These are phyloP conservation scores for Solanum rostratum DNA, from an alignment of 257 asterid species.

Conservation along the genomic window DNA sequence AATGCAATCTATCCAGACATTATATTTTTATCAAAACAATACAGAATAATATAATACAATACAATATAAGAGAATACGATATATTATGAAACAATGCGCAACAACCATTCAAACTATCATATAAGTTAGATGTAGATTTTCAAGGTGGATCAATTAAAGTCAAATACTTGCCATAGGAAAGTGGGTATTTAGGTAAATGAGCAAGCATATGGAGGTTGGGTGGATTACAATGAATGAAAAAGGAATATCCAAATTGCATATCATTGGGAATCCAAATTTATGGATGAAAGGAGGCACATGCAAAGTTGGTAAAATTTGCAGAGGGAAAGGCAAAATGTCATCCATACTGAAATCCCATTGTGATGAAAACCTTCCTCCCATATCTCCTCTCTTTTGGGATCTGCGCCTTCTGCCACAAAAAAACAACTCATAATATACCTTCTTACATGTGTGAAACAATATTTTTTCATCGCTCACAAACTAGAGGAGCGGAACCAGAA, in stretches of 20 bases:
- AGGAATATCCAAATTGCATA: background rate
- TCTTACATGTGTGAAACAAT: background rate
- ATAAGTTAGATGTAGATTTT: too few relatives aligned
- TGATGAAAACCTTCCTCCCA: background rate
- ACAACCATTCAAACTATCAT: too few relatives aligned
- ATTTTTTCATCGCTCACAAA: too few relatives aligned
- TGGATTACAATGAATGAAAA: background rate
- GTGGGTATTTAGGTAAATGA: background rate
- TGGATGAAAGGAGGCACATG: background rate
- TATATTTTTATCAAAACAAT: too few relatives aligned
- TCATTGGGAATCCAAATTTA: constrained; percentile 3
- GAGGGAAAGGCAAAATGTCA: background rate
- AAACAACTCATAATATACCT: background rate
- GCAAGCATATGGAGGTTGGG: background rate
- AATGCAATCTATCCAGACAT: too few relatives aligned
- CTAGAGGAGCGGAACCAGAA: background rate
- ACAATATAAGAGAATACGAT: too few relatives aligned
- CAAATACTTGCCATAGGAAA: too few relatives aligned
- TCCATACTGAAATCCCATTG: background rate
- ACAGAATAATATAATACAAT: too few relatives aligned
- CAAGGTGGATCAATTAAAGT: too few relatives aligned
- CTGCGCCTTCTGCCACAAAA: background rate
- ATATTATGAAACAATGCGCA: too few relatives aligned
- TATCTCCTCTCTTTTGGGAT: background rate
- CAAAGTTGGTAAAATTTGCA: background rate